Conservation (phyloP, 2,329 filamentous ascomycete genomes). For the Aspergillus sp. region DNA sequence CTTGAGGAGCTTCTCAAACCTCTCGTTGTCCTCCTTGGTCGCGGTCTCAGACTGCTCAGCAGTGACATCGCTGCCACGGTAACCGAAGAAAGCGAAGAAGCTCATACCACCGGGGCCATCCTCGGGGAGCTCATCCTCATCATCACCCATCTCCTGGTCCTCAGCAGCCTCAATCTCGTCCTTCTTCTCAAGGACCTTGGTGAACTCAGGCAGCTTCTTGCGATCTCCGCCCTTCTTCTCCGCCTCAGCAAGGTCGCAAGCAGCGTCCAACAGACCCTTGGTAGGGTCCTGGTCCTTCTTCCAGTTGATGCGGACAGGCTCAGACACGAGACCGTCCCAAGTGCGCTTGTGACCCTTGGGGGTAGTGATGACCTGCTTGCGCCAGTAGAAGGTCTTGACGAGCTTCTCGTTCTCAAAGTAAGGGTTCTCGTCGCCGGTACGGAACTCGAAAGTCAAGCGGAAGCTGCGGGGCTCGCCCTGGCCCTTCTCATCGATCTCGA, state of each 20-base stretch:
- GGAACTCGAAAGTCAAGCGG: slow-evolving; percentile 75
- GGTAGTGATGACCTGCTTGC: slow-evolving; percentile 56
- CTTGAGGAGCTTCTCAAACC: slow-evolving; percentile 51
- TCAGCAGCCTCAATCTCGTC: slow-evolving; percentile 40
- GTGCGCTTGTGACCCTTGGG: slow-evolving; percentile 52
- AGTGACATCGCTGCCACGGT: slow-evolving; percentile 67
- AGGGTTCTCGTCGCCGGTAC: slow-evolving; percentile 64
- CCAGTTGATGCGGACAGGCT: slow-evolving; percentile 87
- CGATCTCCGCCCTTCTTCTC: slow-evolving; percentile 56
- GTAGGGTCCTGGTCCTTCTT: slow-evolving; percentile 85
- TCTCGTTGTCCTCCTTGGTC: slow-evolving; percentile 61
- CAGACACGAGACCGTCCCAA: slow-evolving; percentile 77
- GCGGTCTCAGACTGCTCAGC: slow-evolving; percentile 71
- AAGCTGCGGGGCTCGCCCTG: slow-evolving; percentile 79
- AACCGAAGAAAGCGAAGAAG: slow-evolving; percentile 92
- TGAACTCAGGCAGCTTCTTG: slow-evolving; percentile 54
- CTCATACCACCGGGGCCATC: slow-evolving; percentile 63
- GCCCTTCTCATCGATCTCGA: slow-evolving; percentile 66
- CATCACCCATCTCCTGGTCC: slow-evolving; percentile 33
- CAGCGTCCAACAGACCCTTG: slow-evolving; percentile 73
- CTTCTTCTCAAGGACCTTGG: slow-evolving; percentile 56
- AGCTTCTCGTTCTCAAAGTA: slow-evolving; percentile 76
- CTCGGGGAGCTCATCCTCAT: slow-evolving; percentile 43
- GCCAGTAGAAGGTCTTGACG: slow-evolving; percentile 91
- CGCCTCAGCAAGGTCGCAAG: slow-evolving; percentile 68